Evolutionary conservation across 2,329 filamentous ascomycete genomes (phyloP).

Genomic region (Cryphonectria nitschkei): DNA sequence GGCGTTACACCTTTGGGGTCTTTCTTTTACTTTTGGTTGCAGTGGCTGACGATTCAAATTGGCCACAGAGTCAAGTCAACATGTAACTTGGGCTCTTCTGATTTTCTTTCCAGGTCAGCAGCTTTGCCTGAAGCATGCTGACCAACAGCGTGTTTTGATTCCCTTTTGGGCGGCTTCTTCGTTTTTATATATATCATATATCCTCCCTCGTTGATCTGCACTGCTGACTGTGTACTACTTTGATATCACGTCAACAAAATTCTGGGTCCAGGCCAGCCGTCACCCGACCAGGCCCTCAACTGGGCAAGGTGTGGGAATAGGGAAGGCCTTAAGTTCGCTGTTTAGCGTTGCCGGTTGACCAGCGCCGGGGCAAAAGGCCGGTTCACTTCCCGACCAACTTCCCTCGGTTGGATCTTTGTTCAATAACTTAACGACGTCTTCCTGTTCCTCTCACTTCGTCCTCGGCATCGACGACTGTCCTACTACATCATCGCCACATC

Average conservation of each 20-base stretch:
- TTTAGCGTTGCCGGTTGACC: conserved; percentile 23
- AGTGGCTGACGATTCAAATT: not conserved
- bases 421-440: not conserved
- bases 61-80: not conserved
- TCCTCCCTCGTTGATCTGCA: conserved; percentile 11
- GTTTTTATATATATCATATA: not conserved
- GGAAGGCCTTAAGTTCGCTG: conserved; percentile 1
- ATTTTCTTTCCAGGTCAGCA: not conserved
- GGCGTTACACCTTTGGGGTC: not conserved
- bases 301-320: conserved; percentile 4
- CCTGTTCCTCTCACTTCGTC: not conserved
- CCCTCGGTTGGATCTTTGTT: not conserved
- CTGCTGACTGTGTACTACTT: not conserved
- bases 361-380: conserved; percentile 1
- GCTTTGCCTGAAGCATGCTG: conserved; percentile 6
- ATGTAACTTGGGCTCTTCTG: not conserved
- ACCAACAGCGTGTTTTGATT: not conserved
- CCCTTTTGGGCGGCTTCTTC: not conserved
- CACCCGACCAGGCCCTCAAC: conserved; percentile 5
- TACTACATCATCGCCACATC: not conserved
- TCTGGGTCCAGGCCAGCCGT: conserved; percentile 15
- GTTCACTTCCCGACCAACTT: not conserved
- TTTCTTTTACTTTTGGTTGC: not conserved
- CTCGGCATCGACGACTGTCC: not conserved
- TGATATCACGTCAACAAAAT: conserved; percentile 24